Evolutionary conservation across 495 filamentous ascomycete species (phyloP), one percentile per base, ranked within the genome.

Genomic region (Penicillium nucicola): DNA sequence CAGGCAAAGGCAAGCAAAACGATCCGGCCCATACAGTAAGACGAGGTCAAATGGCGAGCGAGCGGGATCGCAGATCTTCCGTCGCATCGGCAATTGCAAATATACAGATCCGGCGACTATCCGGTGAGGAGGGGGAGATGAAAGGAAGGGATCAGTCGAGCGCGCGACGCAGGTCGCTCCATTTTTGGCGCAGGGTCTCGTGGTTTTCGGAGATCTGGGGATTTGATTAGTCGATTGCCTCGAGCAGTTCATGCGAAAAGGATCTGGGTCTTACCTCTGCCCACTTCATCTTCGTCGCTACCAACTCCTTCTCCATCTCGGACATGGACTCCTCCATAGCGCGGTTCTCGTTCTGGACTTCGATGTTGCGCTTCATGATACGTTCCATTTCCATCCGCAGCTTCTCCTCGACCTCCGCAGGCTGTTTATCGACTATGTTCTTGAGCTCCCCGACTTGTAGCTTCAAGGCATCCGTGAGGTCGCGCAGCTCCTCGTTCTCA

Each of bases 321-420:
- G 81, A 81, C 80, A 95, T 83, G 61, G 89, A 85, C 69, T 96
- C 95, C 66, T 96, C 90, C 58, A 99, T 74, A 30, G 74, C 77
- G 44, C 87, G 80, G 57, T 97, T 97, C 75, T 96, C 91, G 42
- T 95, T 91, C 61, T 97, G 92, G 14, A 97, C 92, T 60, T 95
- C 92, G 22, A 86, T 78, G 62, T 97, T 97, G 46, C 91, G 83
- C 65, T 89, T 83, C 84, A 97, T 92, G 59, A 97, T 83, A 12
- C 87, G 82, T 25, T 96, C 92, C 78, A 96, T 92, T 69, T 99
- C 92, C 5, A 77, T 81, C 62, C 84, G 83, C 56, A 96, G 82
- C 46, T 82, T 79, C 34, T 81, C 76, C 69, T 99, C 95, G 4
- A 97, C 86, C 63, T 97, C 92, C 14, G 79, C 83, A 0, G 93